A percentile compares a stretch with the other conserved stretches of the same genome.
Evolutionary conservation across 2,329 filamentous ascomycete species (phyloP).

Genomic region (Exophiala alcalophila): DNA sequence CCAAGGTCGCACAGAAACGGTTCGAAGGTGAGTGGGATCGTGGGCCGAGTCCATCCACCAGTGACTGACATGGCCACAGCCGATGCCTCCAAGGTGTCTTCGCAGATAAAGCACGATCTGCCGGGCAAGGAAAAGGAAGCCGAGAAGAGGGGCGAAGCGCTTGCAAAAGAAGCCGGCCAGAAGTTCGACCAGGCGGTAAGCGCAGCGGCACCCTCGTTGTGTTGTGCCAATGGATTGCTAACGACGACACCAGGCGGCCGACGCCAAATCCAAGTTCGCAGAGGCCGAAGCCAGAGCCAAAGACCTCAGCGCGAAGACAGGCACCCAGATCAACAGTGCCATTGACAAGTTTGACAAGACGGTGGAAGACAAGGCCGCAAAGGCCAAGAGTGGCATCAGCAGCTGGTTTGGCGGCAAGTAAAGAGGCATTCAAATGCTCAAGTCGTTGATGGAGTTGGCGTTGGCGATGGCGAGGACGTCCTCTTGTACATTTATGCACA

Average conservation of each 20-base stretch:
- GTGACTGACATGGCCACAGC: conserved; percentile 50
- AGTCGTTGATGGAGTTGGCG: conserved; percentile 3
- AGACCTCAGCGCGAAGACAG: conserved; percentile 63
- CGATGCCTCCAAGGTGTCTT: conserved; percentile 68
- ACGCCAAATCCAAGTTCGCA: conserved; percentile 50
- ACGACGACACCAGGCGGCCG: conserved; percentile 35
- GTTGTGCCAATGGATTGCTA: conserved; percentile 1
- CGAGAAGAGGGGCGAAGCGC: conserved; percentile 63
- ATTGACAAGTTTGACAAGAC: conserved; percentile 79
- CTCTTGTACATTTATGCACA: conserved; percentile 10
- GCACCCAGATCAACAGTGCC: conserved; percentile 49
- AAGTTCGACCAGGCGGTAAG: conserved; percentile 69
- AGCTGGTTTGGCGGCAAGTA: conserved; percentile 72
- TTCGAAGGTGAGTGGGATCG: conserved; percentile 68
- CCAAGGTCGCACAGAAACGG: conserved; percentile 80
- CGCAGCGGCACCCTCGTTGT: conserved; percentile 26
- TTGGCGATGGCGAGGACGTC: conserved; percentile 17
- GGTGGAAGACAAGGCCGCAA: conserved; percentile 71
- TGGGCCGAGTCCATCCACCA: background rate
- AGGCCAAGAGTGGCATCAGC: conserved; percentile 80
- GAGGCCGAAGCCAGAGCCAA: conserved; percentile 64
- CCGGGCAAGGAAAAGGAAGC: conserved; percentile 61
- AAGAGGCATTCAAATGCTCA: conserved; percentile 3
- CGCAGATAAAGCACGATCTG: conserved; percentile 64
- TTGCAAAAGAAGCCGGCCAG: conserved; percentile 60